Base-by-base conservation (phyloP, 192 early-diverging fungal genomes). In the Backusella australiensis region DNA sequence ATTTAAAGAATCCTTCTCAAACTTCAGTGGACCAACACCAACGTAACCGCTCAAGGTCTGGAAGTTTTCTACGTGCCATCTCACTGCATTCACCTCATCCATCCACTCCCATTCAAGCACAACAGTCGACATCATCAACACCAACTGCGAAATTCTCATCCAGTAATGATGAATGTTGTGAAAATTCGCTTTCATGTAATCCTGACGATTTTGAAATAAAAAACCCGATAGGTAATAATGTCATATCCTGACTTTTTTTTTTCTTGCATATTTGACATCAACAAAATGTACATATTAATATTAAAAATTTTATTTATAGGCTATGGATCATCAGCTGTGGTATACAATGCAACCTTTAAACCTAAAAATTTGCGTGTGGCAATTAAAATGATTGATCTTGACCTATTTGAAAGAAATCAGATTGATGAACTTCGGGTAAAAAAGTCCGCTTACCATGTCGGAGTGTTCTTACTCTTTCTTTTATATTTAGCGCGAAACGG, bases 381-480 rank as follows among this genome's bases (percentile, higher is more conserved):
- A 19, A 88, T 95, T 68, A 96, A 96, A 78, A 89, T 95, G 71
- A 94, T 96, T 75, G 94, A 96, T 72, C 83, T 96, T 70, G 95
- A 96, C 80, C 88, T 90, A 83, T 96, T 96, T 90, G 94, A 95
- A 77, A 83, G 95, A 29, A 93, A 94, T 82, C 95, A 96, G 79
- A 96, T 96, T 75, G 95, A 96, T 79, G 95, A 96, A 82, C 84
- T 96, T 56, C 77, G 95, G 82, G 91, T 93, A 86, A 75, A 77
- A 81, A 44, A 49, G 42, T 44, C 38, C 14, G 19, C 21, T 21
- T 17, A 69, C 23, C 5, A 38, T 9, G 9, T 38, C 35, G 34
- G 34, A 39, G 34, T 38, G 34, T 23, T 49, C 34, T 56, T 29
- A 42, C 19, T 32, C 42, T 29, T 63, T 23, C 2, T 29, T 29